phyloP scores from a whole-genome alignment of 2,329 filamentous ascomycete species.

The Neoascochyta sp. region DNA sequence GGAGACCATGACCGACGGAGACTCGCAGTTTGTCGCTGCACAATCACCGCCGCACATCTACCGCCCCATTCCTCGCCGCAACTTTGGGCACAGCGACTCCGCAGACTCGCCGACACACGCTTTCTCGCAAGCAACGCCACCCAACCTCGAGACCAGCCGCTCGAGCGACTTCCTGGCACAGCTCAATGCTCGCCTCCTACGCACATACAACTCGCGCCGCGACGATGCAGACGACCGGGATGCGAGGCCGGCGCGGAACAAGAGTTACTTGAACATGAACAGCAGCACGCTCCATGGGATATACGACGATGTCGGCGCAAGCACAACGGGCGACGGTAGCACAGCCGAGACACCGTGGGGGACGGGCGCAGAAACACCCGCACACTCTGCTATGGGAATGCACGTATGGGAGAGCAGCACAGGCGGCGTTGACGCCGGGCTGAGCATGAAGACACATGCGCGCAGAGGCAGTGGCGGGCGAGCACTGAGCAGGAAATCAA shows the following conservation, averaged over 20 bases:
- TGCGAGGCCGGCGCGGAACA: conserved; percentile 54
- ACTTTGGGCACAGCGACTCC: conserved; percentile 26
- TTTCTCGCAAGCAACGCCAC: conserved; percentile 14
- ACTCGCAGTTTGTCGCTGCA: too few relatives aligned
- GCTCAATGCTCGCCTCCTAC: conserved; percentile 35
- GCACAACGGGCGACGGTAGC: conserved; percentile 38
- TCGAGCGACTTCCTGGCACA: conserved; percentile 34
- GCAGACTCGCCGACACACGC: conserved; percentile 26
- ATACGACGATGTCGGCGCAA: conserved; percentile 54
- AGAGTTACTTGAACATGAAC: conserved; percentile 81
- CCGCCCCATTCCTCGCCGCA: conserved; percentile 39
- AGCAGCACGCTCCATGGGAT: conserved; percentile 89
- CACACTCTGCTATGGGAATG: conserved; percentile 18
- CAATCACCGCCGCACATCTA: conserved; percentile 33
- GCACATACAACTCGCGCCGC: conserved; percentile 25
- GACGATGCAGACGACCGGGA: conserved; percentile 17
- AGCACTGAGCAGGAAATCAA: conserved; percentile 2
- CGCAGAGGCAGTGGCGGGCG: conserved; percentile 7
- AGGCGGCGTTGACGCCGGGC: conserved; percentile 25
- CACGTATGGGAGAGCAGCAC: conserved; percentile 17
- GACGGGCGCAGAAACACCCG: conserved; percentile 69
- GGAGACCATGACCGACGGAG: too few relatives aligned
- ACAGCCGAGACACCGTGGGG: conserved; percentile 71
- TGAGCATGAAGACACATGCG: conserved; percentile 20
- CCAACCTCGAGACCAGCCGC: conserved; percentile 21